Percentiles rank a stretch among this genome's conserved stretches.
These are phyloP conservation scores for Salvia splendens DNA, from an alignment of 257 asterid genomes.

Conservation along the genomic window DNA sequence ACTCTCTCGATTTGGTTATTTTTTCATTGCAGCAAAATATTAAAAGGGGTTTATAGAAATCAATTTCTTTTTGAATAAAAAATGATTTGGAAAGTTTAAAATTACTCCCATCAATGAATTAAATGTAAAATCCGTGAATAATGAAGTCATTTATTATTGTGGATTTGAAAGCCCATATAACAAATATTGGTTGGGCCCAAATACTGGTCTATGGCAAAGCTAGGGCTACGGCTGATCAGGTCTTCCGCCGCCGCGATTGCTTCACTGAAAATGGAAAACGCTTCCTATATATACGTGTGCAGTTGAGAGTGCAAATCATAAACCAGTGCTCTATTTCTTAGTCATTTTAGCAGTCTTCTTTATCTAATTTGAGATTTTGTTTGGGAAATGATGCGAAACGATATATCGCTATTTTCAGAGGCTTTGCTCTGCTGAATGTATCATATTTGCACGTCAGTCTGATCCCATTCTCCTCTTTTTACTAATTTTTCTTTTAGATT, in stretches of 20 bases:
- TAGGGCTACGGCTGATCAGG: not conserved
- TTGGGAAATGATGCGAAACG: conserved; percentile 37
- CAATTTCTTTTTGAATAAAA: too few species aligned
- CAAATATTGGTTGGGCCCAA: not conserved
- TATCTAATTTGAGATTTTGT: not conserved
- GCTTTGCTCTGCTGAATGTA: conserved; percentile 37
- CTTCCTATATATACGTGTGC: too few species aligned
- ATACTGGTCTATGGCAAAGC: not conserved
- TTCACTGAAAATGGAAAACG: not conserved
- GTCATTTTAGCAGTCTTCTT: not conserved
- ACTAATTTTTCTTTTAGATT: not conserved
- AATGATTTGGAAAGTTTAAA: too few species aligned
- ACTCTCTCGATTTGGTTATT: too few species aligned
- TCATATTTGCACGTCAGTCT: conserved; percentile 43
- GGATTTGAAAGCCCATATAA: not conserved
- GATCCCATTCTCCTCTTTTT: conserved; percentile 27
- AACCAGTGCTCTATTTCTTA: too few species aligned
- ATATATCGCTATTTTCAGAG: conserved; percentile 31
- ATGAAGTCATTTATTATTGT: too few species aligned
- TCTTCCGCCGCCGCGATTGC: not conserved
- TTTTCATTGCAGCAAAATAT: too few species aligned
- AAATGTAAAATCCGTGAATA: too few species aligned
- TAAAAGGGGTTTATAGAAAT: too few species aligned
- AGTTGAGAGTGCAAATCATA: too few species aligned
- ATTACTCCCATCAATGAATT: too few species aligned